phyloP scores from a whole-genome alignment of 768 basidiomycete genomes.

The Leucogyrophana mollusca region DNA sequence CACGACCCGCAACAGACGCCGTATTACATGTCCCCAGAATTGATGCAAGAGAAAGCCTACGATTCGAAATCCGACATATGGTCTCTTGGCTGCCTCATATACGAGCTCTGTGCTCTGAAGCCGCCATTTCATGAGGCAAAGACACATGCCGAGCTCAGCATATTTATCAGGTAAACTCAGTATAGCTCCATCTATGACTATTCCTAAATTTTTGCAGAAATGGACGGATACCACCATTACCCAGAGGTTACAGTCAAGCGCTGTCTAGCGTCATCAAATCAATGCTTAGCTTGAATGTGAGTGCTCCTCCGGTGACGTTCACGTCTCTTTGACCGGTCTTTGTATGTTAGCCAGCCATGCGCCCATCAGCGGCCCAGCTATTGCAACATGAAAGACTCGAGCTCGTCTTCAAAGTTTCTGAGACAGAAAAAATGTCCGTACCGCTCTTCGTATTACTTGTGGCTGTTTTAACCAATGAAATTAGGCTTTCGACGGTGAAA shows the following conservation, averaged over 20 bases:
- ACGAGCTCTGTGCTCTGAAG: slow-evolving; percentile 91
- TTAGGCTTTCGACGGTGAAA: slow-evolving; percentile 66
- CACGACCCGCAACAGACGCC: slow-evolving; percentile 67
- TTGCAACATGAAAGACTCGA: slow-evolving; percentile 78
- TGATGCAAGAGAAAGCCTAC: slow-evolving; percentile 96
- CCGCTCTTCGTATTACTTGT: background rate
- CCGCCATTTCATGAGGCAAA: slow-evolving; percentile 94
- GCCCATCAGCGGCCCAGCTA: slow-evolving; percentile 78
- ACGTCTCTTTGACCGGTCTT: slow-evolving; percentile 8
- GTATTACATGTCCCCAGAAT: slow-evolving; percentile 99
- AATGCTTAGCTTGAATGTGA: slow-evolving; percentile 84
- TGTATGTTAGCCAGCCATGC: slow-evolving; percentile 69
- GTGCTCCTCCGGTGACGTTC: slow-evolving; percentile 13
- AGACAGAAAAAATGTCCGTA: slow-evolving; percentile 78
- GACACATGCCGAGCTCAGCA: slow-evolving; percentile 83
- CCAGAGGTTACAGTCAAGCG: slow-evolving; percentile 76
- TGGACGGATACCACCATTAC: slow-evolving; percentile 89
- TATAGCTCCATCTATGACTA: no score
- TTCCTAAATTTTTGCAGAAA: slow-evolving; percentile 59
- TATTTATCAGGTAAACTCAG: slow-evolving; percentile 68
- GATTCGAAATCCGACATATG: slow-evolving; percentile 99
- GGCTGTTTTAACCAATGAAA: no score
- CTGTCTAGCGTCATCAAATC: slow-evolving; percentile 76
- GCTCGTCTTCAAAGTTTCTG: slow-evolving; percentile 66
- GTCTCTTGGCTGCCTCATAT: slow-evolving; percentile 96